A percentile compares a stretch with the other conserved stretches of the same genome.
Conservation (phyloP, 345 rosid species). For the Euphorbia tirucalli region DNA sequence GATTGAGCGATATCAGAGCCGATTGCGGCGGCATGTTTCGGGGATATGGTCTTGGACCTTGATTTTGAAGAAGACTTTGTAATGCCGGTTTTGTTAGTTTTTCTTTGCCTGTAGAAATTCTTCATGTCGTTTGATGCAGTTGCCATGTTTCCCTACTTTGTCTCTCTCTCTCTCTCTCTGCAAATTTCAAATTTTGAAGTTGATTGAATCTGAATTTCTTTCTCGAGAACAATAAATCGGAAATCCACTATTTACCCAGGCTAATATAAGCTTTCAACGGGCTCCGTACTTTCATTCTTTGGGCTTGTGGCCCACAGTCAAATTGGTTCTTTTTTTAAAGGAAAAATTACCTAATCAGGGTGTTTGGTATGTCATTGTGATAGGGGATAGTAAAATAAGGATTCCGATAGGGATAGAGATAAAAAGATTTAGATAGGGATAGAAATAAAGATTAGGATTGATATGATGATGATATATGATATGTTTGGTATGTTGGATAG, state of each 20-base stretch:
- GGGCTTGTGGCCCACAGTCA: too few species aligned
- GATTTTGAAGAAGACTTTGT: conserved; percentile 26
- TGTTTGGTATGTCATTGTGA: too few species aligned
- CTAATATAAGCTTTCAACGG: background rate
- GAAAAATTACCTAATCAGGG: too few species aligned
- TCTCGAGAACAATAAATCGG: background rate
- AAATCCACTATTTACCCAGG: background rate
- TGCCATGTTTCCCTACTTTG: conserved; percentile 41
- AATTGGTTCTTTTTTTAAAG: too few species aligned
- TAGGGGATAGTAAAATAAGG: too few species aligned
- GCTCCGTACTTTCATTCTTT: background rate
- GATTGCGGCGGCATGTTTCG: conserved; percentile 36
- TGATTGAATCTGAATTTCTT: background rate
- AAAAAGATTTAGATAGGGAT: too few species aligned
- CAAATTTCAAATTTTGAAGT: conserved; percentile 36
- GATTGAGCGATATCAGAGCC: conserved; percentile 47
- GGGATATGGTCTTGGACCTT: conserved; percentile 32
- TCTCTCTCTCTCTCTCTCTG: background rate
- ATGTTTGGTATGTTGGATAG: too few species aligned
- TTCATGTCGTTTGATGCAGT: conserved; percentile 47
- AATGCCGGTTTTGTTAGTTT: conserved; percentile 41
- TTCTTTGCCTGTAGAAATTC: conserved; percentile 58
- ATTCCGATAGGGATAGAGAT: too few species aligned
- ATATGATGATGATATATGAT: too few species aligned
- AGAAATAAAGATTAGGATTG: too few species aligned